Percentiles rank a stretch among this genome's conserved stretches.
phyloP scores from a whole-genome alignment of 108 stramenopile species.

The Nitzschia sp. region DNA sequence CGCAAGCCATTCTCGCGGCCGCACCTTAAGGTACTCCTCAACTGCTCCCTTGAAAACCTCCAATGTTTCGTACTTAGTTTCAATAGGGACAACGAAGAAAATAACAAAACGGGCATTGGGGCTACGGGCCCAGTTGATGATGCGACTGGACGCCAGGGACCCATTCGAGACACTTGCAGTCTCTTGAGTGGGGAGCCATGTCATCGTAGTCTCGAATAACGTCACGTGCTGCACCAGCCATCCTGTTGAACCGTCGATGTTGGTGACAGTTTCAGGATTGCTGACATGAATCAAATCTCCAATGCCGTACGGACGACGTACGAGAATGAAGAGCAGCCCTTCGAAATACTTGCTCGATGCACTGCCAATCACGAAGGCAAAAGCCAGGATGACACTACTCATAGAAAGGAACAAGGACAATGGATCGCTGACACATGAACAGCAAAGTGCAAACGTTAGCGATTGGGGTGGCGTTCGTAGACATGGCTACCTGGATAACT shows the following conservation, averaged over 20 bases:
- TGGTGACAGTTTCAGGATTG: conserved; percentile 14
- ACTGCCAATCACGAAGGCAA: conserved; percentile 70
- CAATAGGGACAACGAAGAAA: conserved; percentile 58
- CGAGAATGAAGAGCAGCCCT: conserved; percentile 67
- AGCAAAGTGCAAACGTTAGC: conserved; percentile 4
- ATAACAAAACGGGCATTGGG: conserved; percentile 55
- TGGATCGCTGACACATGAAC: conserved; percentile 40
- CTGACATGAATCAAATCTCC: conserved; percentile 71
- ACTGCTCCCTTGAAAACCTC: conserved; percentile 60
- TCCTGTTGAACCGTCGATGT: conserved; percentile 22
- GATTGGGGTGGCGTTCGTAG: too few relatives aligned
- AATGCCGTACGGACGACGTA: conserved; percentile 72
- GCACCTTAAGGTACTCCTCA: conserved; percentile 63
- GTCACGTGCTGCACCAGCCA: conserved; percentile 72
- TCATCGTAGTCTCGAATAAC: conserved; percentile 62
- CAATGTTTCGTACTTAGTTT: conserved; percentile 57
- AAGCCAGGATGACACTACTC: conserved; percentile 46
- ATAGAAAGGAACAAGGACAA: conserved; percentile 46
- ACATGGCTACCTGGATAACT: conserved; percentile 6
- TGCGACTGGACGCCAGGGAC: conserved; percentile 53
- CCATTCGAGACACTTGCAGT: conserved; percentile 70
- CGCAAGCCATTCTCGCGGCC: conserved; percentile 64
- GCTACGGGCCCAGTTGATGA: conserved; percentile 77
- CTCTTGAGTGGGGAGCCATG: conserved; percentile 66
- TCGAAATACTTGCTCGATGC: conserved; percentile 72